phyloP scores from a whole-genome alignment of 176 grass and related monocot species.

The Hyparrhenia diplandra region DNA sequence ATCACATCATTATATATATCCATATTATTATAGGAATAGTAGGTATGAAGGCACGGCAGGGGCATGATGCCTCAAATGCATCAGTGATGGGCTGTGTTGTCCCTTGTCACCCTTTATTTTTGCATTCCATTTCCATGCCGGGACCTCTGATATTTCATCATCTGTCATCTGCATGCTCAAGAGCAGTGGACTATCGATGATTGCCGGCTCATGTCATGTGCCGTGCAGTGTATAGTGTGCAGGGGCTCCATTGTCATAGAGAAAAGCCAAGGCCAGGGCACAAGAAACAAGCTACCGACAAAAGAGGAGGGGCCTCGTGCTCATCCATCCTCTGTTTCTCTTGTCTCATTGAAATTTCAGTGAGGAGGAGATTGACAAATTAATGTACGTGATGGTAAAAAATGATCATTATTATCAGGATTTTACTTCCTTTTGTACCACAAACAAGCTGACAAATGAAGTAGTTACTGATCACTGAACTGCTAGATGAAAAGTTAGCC shows the following conservation, averaged over 20 bases:
- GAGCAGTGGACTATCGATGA: not conserved
- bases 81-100: not conserved
- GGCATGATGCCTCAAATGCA: not conserved
- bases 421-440: not conserved
- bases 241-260: too few species aligned
- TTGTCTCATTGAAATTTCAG: not conserved
- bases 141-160: too few species aligned
- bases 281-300: constrained; percentile 14
- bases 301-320: not conserved
- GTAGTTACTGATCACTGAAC: not conserved
- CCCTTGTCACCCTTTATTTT: not conserved
- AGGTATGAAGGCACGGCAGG: not conserved
- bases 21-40: not conserved
- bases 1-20: not conserved
- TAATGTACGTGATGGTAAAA: not conserved
- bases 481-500: not conserved
- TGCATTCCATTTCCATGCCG: not conserved
- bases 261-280: not conserved
- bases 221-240: too few species aligned
- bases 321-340: not conserved
- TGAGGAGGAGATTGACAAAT: not conserved
- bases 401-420: not conserved
- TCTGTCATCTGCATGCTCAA: too few species aligned
- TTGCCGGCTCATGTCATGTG: too few species aligned
- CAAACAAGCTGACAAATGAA: not conserved